phyloP scores from a whole-genome alignment of 768 basidiomycete genomes.

The Hygrocybe punicea region DNA sequence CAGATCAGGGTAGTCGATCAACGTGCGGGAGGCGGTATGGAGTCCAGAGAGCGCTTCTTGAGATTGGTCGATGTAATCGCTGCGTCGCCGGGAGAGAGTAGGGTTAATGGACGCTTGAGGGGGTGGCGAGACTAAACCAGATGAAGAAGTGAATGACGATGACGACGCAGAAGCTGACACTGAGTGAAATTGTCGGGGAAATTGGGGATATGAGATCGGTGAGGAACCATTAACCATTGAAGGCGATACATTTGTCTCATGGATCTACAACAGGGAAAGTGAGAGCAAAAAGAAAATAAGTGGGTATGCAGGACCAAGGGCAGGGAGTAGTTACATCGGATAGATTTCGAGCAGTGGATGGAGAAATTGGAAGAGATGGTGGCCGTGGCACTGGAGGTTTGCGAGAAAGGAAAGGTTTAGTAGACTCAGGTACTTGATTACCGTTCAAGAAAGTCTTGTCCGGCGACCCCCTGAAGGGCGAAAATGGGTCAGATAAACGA shows the following conservation, averaged over 20 bases:
- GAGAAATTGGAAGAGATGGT: constrained; percentile 37
- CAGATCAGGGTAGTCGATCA: constrained; percentile 82
- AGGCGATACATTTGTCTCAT: constrained; percentile 19
- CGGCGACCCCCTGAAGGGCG: background rate
- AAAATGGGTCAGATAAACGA: background rate
- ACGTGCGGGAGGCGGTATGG: constrained; percentile 37
- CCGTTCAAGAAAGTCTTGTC: background rate
- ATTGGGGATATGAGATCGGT: constrained; percentile 54
- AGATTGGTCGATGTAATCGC: constrained; percentile 78
- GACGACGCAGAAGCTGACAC: constrained; percentile 31
- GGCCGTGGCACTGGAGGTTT: constrained; percentile 44
- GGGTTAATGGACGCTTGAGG: constrained; percentile 85
- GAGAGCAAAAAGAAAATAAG: constrained; percentile 33
- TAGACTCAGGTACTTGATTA: constrained; percentile 21
- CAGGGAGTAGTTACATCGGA: constrained; percentile 35
- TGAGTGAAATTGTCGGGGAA: constrained; percentile 36
- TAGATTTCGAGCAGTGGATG: constrained; percentile 44
- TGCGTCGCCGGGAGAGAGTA: constrained; percentile 68
- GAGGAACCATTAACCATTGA: constrained; percentile 41
- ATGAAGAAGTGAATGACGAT: constrained; percentile 41
- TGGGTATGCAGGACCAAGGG: constrained; percentile 10
- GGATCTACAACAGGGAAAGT: constrained; percentile 28
- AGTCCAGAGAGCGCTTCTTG: constrained; percentile 57
- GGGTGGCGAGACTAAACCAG: constrained; percentile 57
- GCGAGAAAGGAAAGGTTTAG: constrained; percentile 31